Evolutionary conservation across 1,284 basidiomycete species (phyloP), one percentile per base, ranked within the genome.

Genomic region (Chiua sp.): DNA sequence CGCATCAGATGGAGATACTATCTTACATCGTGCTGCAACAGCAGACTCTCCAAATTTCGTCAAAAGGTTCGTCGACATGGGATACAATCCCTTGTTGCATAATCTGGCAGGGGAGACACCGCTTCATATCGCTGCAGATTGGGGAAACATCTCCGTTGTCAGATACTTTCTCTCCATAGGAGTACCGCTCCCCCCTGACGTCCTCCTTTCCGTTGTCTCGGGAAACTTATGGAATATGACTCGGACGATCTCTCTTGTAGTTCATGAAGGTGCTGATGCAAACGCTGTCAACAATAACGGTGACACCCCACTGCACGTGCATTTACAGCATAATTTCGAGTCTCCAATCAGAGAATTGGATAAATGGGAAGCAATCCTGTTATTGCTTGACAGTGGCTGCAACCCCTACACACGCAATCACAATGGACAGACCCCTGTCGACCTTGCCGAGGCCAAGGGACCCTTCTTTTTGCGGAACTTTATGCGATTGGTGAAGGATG

Each of bases 401-500:
- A 42, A 42, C 39, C 39, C 39, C 20, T 42, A 42, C 39, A 42
- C 20, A 20, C 39, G 20, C 20, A 42, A 42, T 12, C 39, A 12
- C 20, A 20, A 42, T 11, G 39, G 39, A n/a, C 39, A n/a, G 39
- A 42, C 39, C 7, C 39, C 39, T n/a, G 20, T n/a, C 39, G 39
- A 42, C 39, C 39, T 42, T 20, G 39, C 39, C 20, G 39, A n/a
- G 20, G 39, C 39, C 39, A 42, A n/a, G 11, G 39, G 39, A 42
- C 39, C 20, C 20, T 42, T 42, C 20, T 42, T 20, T 42, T 42
- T 42, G 39, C 39, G 7, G 20, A 42, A 42, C n/a, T 42, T 67
- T 90, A 92, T 64, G 90, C 81, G 3, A 80, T 86, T 49, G 87
- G 78, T 71, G 77, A 78, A 26, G 26, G 4, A 60, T 72, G 6